Evolutionary conservation across 2,329 filamentous ascomycete species (phyloP), one percentile per base, ranked within the genome.

Genomic region (Aspergillus costaricaensis): DNA sequence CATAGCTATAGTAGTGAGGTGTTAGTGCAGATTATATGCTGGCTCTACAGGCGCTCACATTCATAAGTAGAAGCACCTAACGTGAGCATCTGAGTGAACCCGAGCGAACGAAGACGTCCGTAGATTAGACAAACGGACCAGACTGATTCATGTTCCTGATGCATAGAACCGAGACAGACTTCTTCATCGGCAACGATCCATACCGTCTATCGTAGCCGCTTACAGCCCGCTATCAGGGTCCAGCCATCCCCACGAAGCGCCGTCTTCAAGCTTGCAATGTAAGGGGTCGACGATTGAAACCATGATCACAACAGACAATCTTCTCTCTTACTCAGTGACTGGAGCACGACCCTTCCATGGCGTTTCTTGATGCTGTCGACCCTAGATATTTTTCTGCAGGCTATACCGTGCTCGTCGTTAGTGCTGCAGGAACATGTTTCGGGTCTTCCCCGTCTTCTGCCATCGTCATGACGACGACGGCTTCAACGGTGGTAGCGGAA

Each of bases 391-490:
- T 12, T 62, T 57, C 57, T 57, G 38, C 53, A 59, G 53, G 41
- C 60, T 59, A 63, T 58, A 39, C 47, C 38, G 19, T 55, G 53
- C 49, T 17, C 36, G 55, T 49, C 17, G 48, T 48, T 63, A 57
- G 56, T 43, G 21, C 58, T 59, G 57, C 59, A 63, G 62, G 61
- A 60, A 57, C 59, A 47, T 38, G 58, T 61, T 59, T 55, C 27
- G 43, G 32, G 43, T n/a, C 36, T 41, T 36, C n/a, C 23, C 32
- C 58, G 43, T 61, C 36, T n/a, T 53, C 25, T 32, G 43, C 50
- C 32, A 9, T 27, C 17, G 12, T 36, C 25, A 4, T 39, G 43
- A 38, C 15, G 41, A 47, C 51, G 25, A 21, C 19, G 14, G 51
- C 14, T n/a, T 15, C 21, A 14, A 49, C 30, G 5, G 32, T 58